Base-by-base conservation (phyloP, 2,329 filamentous ascomycete genomes). In the Zymoseptoria tritici region DNA sequence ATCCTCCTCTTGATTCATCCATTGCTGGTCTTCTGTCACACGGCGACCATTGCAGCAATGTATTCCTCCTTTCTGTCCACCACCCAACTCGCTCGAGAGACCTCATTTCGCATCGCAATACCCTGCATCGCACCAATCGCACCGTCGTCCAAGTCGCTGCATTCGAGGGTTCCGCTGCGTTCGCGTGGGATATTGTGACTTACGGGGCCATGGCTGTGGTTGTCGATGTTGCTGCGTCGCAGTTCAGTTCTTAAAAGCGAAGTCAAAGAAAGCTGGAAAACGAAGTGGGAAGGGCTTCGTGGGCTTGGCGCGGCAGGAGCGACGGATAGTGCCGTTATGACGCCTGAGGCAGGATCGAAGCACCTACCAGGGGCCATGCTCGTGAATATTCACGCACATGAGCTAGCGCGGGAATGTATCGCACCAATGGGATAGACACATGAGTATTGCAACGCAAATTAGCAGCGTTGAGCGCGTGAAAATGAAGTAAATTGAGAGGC, bases 191-290 rank as follows among this genome's bases (percentile, higher is more conserved):
- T 46, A 13, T 13, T 29, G 21, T 11, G 9, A 67, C 65, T 66
- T 67, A 67, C 70, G 74, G 74, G 65, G 75, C 76, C 76, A 78
- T 79, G 69, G 66, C 76, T 68, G 72, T 64, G 55, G 63, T 72
- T 64, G 67, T 71, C 65, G 71, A 68, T 54, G 54, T 54, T 55
- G 59, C 49, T 58, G 57, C 52, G 36, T 46, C 36, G 36, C 36
- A 46, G 36, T 46, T 46, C 36, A 11, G 13, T n/a, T 46, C 36
- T 13, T 11, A 1, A 46, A 36, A 16, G 9, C 36, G 16, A 42
- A 46, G 3, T 46, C 36, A 16, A 46, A 29, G 13, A 46, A 46
- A 13, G 36, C 36, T 42, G 36, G 36, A 42, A 42, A 42, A 42
- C 36, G 36, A 46, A 46, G 36, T 46, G 36, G 36, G 36, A 42